A percentile compares a stretch with the other conserved stretches of the same genome.
Conservation (phyloP, 306 rosid genomes). For the Gastrolobium bilobum region DNA sequence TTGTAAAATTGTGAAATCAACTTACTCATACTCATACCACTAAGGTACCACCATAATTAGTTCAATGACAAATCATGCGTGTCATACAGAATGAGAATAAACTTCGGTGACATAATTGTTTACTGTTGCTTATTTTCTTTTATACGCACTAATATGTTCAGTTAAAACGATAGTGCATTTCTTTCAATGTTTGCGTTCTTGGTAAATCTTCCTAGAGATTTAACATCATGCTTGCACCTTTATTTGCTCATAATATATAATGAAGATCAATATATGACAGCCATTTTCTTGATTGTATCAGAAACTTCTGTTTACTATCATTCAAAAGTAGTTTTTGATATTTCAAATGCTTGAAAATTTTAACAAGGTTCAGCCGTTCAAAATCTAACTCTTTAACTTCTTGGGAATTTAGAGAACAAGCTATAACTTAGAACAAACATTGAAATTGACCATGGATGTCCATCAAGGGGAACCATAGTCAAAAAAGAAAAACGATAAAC, state of each 20-base stretch:
- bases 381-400: background rate
- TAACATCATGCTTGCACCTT: too few relatives aligned
- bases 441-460: conserved; percentile 11
- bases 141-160: background rate
- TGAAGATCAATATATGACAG: background rate
- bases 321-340: background rate
- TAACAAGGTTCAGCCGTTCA: background rate
- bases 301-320: background rate
- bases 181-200: background rate
- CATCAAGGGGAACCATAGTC: background rate
- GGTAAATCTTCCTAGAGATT: background rate
- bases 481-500: background rate
- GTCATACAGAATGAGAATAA: background rate
- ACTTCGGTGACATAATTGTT: background rate
- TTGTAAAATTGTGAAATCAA: background rate
- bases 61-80: background rate
- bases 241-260: too few relatives aligned
- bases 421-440: background rate
- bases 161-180: background rate
- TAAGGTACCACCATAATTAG: background rate
- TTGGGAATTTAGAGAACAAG: background rate
- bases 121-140: background rate
- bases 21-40: too few relatives aligned
- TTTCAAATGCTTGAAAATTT: too few relatives aligned
- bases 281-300: background rate